Conservation (phyloP, 371 early-diverging fungal species). For the Thermomucor indicae-seudaticae region DNA sequence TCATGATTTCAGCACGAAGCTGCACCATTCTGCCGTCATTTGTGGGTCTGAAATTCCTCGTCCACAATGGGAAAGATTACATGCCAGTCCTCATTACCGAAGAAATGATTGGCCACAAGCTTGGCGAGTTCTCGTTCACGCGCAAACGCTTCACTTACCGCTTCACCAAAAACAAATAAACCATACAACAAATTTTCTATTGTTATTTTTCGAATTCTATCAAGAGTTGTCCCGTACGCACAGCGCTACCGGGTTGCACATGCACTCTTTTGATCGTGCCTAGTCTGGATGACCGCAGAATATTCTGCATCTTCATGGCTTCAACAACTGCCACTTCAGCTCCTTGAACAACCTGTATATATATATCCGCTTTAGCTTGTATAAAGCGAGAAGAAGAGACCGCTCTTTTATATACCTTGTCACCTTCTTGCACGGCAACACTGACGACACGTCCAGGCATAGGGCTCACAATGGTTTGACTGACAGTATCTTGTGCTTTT, state of each 20-base stretch:
- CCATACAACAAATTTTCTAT: not conserved
- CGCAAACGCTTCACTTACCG: slow-evolving; percentile 87
- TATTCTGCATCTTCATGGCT: slow-evolving; percentile 99
- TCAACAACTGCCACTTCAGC: slow-evolving; percentile 87
- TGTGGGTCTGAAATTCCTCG: slow-evolving; percentile 87
- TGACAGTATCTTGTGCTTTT: slow-evolving; percentile 68
- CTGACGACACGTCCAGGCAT: slow-evolving; percentile 94
- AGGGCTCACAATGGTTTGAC: slow-evolving; percentile 76
- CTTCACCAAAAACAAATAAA: slow-evolving; percentile 82
- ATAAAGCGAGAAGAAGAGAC: not conserved
- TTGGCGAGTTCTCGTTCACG: slow-evolving; percentile 93
- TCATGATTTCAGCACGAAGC: slow-evolving; percentile 57
- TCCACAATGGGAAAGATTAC: slow-evolving; percentile 95
- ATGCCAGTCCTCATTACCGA: slow-evolving; percentile 84
- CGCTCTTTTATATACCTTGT: slow-evolving; percentile 44
- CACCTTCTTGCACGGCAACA: slow-evolving; percentile 80
- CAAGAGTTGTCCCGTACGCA: slow-evolving; percentile 84
- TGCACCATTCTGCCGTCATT: slow-evolving; percentile 92
- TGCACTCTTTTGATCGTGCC: slow-evolving; percentile 80
- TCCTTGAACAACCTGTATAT: slow-evolving; percentile 70
- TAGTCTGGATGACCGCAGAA: slow-evolving; percentile 73
- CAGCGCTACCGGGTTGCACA: slow-evolving; percentile 71
- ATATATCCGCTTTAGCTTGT: not conserved
- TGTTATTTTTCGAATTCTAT: slow-evolving; percentile 62
- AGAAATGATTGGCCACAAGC: slow-evolving; percentile 96